phyloP scores from a whole-genome alignment of 192 early-diverging fungal genomes.

The Backusella psychrophila region DNA sequence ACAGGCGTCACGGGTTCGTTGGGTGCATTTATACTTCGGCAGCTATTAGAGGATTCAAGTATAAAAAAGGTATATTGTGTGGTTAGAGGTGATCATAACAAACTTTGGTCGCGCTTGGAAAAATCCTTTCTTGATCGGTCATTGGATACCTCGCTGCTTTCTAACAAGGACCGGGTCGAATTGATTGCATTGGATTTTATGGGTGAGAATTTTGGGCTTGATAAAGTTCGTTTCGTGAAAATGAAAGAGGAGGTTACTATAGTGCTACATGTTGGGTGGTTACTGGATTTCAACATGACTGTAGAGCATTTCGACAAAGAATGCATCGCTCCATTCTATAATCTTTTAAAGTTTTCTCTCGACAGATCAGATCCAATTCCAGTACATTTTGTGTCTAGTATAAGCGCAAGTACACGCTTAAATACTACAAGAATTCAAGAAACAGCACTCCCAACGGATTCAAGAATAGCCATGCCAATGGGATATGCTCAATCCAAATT shows the following conservation, averaged over 20 bases:
- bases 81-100: conserved; percentile 18
- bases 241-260: conserved; percentile 28
- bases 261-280: conserved; percentile 34
- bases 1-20: conserved; percentile 38
- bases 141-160: conserved; percentile 19
- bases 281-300: conserved; percentile 35
- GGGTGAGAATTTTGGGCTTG: conserved; percentile 23
- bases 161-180: neutral
- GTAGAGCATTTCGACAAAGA: conserved; percentile 30
- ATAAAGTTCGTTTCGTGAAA: conserved; percentile 12
- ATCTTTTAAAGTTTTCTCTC: conserved; percentile 24
- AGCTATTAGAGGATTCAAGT: conserved; percentile 11
- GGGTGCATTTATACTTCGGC: conserved; percentile 24
- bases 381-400: conserved; percentile 27
- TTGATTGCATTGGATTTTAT: conserved; percentile 14
- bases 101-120: conserved; percentile 5
- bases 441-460: conserved; percentile 8
- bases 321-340: conserved; percentile 23
- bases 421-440: conserved; percentile 3
- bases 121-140: conserved; percentile 19
- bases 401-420: conserved; percentile 21
- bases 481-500: conserved; percentile 37
- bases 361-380: conserved; percentile 15
- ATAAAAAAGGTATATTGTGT: conserved; percentile 33
- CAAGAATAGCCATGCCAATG: conserved; percentile 15